Evolutionary conservation across 768 basidiomycete genomes (phyloP).

Genomic region (Russula abietina): DNA sequence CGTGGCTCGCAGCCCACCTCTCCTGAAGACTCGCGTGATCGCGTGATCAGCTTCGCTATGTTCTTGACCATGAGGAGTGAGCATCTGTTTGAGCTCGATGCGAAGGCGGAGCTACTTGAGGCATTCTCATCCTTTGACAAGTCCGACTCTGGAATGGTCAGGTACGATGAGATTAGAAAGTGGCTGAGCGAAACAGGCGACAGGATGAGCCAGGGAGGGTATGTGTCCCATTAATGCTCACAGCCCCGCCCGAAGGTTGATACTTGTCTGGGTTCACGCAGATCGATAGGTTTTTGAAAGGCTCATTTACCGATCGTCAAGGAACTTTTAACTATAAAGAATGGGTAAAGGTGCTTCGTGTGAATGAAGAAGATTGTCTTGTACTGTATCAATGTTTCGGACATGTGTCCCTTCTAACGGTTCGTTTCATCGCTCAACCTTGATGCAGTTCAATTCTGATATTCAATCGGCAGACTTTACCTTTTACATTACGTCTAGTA

Average conservation of each 20-base stretch:
- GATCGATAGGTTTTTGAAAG: constrained; percentile 81
- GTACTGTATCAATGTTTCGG: constrained; percentile 13
- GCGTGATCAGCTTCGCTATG: constrained; percentile 85
- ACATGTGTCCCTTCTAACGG: constrained; percentile 9
- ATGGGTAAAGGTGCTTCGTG: constrained; percentile 87
- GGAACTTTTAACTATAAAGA: constrained; percentile 94
- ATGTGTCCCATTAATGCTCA: constrained; percentile 27
- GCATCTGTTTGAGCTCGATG: constrained; percentile 84
- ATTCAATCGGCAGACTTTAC: not conserved
- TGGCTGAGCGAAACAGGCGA: constrained; percentile 87
- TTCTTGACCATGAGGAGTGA: constrained; percentile 98
- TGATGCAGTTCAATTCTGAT: not conserved
- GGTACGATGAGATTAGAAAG: constrained; percentile 76
- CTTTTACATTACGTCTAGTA: constrained; percentile 11
- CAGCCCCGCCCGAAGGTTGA: not conserved
- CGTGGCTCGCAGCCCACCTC: constrained; percentile 33
- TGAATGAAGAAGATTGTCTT: constrained; percentile 55
- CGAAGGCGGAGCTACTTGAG: constrained; percentile 77
- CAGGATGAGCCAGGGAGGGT: constrained; percentile 76
- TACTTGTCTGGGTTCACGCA: constrained; percentile 28
- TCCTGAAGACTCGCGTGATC: constrained; percentile 42
- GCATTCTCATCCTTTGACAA: constrained; percentile 96
- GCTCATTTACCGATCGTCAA: constrained; percentile 81
- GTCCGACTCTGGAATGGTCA: constrained; percentile 76
- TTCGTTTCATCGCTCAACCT: not conserved